Conservation (phyloP, 176 grass and related monocot genomes). For the Oropetium thomaeum region DNA sequence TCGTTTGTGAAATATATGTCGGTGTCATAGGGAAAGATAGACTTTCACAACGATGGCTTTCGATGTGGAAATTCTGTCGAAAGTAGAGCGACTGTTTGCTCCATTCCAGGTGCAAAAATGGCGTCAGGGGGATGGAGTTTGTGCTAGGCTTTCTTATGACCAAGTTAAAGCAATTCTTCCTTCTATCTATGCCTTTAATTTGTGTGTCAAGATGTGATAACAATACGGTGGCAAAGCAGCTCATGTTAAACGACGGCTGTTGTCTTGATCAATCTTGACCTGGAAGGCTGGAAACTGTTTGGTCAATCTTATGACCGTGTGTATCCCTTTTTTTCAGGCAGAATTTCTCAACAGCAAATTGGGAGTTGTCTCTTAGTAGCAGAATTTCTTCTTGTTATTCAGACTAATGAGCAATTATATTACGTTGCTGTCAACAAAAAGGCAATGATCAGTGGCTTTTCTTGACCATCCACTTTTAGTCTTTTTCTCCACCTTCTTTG, state of each 20-base stretch:
- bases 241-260: too few relatives aligned
- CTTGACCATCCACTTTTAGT: constrained; percentile 17
- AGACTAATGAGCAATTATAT: not conserved
- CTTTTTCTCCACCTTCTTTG: constrained; percentile 16
- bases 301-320: too few relatives aligned
- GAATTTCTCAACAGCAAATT: not conserved
- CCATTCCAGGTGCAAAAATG: constrained; percentile 13
- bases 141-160: too few relatives aligned
- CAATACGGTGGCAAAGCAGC: too few relatives aligned
- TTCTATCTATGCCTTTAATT: too few relatives aligned
- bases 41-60: constrained; percentile 23
- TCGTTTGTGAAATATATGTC: constrained; percentile 38
- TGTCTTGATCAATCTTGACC: too few relatives aligned
- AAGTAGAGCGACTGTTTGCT: constrained; percentile 20
- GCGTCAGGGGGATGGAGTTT: too few relatives aligned
- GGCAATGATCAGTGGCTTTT: constrained; percentile 30
- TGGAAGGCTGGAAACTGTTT: too few relatives aligned
- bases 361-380: not conserved
- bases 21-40: constrained; percentile 24
- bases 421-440: constrained; percentile 33
- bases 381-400: constrained; percentile 5
- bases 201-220: too few relatives aligned
- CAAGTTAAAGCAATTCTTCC: too few relatives aligned
- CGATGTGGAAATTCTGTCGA: constrained; percentile 38
- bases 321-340: too few relatives aligned